Evolutionary conservation across 495 filamentous ascomycete genomes (phyloP).

Genomic region (Aspergillus saccharolyticus): DNA sequence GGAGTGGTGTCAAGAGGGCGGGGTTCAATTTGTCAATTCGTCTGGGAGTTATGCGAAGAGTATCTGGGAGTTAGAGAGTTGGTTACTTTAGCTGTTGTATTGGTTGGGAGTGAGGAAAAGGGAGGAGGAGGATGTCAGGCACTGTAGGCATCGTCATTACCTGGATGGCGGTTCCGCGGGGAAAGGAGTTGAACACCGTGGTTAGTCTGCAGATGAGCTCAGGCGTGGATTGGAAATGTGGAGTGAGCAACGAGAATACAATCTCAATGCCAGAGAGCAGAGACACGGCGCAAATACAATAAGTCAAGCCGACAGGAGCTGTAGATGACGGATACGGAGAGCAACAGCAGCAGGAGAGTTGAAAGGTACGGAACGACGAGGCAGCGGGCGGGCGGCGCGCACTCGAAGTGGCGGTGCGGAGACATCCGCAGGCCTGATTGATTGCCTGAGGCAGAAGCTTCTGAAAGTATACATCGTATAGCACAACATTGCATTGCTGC

Average conservation of each 20-base stretch:
- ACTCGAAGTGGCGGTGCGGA: constrained; percentile 17
- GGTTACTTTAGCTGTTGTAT: too few relatives aligned
- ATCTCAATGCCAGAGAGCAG: not conserved
- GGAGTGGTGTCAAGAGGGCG: not conserved
- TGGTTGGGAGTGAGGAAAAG: too few relatives aligned
- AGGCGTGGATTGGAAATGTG: not conserved
- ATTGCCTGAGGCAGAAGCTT: constrained; percentile 24
- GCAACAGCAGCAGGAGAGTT: not conserved
- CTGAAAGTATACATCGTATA: not conserved
- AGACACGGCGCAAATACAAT: too few relatives aligned
- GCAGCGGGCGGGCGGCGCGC: constrained; percentile 1
- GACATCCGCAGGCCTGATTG: constrained; percentile 5
- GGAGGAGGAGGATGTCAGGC: not conserved
- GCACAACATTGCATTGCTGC: not conserved
- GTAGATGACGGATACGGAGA: not conserved
- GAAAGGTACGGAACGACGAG: not conserved
- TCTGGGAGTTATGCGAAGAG: not conserved
- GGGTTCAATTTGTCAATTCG: not conserved
- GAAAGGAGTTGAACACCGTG: constrained; percentile 3
- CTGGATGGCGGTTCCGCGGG: not conserved
- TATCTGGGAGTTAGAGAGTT: not conserved
- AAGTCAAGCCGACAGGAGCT: too few relatives aligned
- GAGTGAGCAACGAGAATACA: not conserved
- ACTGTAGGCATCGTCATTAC: constrained; percentile 6
- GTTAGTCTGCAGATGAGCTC: not conserved